These are phyloP conservation scores for Pulveroboletus ravenelii DNA, from an alignment of 768 basidiomycete genomes.

Conservation along the genomic window DNA sequence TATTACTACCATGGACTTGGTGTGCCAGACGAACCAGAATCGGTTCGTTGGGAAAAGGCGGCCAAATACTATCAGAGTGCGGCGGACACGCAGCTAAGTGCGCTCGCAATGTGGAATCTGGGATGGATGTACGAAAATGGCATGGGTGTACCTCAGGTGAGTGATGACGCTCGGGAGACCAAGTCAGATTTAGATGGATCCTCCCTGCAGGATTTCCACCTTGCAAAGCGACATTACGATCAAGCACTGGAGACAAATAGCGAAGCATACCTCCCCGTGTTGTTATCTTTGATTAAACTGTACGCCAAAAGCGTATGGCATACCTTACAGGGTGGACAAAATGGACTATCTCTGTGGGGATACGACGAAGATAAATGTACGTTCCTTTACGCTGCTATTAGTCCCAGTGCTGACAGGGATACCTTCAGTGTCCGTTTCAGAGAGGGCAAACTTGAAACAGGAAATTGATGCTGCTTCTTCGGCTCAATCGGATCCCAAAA, in stretches of 20 bases:
- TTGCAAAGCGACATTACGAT: slow-evolving; percentile 96
- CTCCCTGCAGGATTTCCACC: slow-evolving; percentile 74
- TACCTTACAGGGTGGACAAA: slow-evolving; percentile 65
- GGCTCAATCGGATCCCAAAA: neutral
- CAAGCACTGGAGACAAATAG: slow-evolving; percentile 78
- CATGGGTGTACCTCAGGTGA: slow-evolving; percentile 80
- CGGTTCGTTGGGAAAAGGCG: slow-evolving; percentile 77
- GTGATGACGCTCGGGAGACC: slow-evolving; percentile 4
- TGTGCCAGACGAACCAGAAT: slow-evolving; percentile 61
- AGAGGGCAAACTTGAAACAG: slow-evolving; percentile 16
- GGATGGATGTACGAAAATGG: slow-evolving; percentile 99
- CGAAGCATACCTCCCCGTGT: slow-evolving; percentile 87
- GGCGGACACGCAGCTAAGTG: slow-evolving; percentile 86
- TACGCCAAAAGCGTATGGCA: slow-evolving; percentile 84
- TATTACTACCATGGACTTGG: slow-evolving; percentile 93
- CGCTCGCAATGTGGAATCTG: slow-evolving; percentile 96
- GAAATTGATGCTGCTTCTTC: slow-evolving; percentile 24
- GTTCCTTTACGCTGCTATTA: neutral
- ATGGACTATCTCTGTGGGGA: slow-evolving; percentile 64
- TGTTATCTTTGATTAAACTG: slow-evolving; percentile 75
- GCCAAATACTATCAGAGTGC: slow-evolving; percentile 93
- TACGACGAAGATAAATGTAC: slow-evolving; percentile 45
- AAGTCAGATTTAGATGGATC: neutral
- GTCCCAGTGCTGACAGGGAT: slow-evolving; percentile 6
- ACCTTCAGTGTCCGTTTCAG: slow-evolving; percentile 21